Base-by-base conservation (phyloP, 2,329 filamentous ascomycete species). In the Calonectria montana region DNA sequence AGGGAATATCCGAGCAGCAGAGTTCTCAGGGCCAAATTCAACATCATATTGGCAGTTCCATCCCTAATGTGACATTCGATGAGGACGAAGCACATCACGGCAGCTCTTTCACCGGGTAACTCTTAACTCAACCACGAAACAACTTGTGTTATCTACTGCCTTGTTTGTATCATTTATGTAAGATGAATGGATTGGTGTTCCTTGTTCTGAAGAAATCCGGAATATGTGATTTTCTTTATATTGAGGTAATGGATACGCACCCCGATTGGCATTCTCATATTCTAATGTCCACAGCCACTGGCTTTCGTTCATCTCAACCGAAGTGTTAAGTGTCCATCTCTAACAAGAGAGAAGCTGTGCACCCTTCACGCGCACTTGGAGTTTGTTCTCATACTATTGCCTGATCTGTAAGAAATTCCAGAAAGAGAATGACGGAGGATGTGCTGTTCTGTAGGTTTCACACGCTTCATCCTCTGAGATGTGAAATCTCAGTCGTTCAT, bases 1-100 rank as follows among this genome's bases (percentile, higher is more conserved):
- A 81, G 50, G 78, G 79, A 15, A 70, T 78, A 25, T 75, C 67
- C 18, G 77, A 79, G 57, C 78, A 82, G 48, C 76, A 80, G 47
- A 71, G 74, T n/a, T 73, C 76, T 35, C 65, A 77, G 37, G 72
- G 75, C 41, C 79, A 80, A 67, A 75, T 76, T 57, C 67, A 77
- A 37, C 71, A 76, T 39, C 79, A 80, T 65, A 76, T 76, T 59
- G 78, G 78, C 31, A 45, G 66, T 31, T 68, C 71, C 23, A 53
- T 67, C 16, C 66, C 74, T 41, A 72, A 76, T 9, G 47, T 18
- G 10, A 37, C 55, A 4, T 53, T 75, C 53, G 73, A 70, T 0
- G 74, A 78, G 18, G 29, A 39, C 6, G 35, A 27, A 12, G 69
- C 68, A 1, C 39, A 50, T 3, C 48, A 65, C n/a, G 18, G 31